A percentile compares a stretch with the other conserved stretches of the same genome.
Evolutionary conservation across 257 asterid species (phyloP).

Genomic region (Craterostigma plantagineum): DNA sequence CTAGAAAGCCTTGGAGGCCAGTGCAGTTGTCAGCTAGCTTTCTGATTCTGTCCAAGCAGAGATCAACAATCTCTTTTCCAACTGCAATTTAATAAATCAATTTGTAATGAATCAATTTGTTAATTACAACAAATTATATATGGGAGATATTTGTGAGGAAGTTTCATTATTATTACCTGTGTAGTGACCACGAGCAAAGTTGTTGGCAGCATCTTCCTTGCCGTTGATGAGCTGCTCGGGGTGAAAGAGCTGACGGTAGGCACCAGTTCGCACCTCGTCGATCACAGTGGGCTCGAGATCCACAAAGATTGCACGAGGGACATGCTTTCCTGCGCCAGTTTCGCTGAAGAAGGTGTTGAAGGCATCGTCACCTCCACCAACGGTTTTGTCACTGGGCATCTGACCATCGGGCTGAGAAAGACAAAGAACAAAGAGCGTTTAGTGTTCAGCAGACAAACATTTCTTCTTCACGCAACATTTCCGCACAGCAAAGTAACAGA

Average conservation of each 20-base stretch:
- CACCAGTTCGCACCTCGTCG: slow-evolving; percentile 26
- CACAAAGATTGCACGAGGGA: slow-evolving; percentile 28
- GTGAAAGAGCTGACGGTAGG: slow-evolving; percentile 1
- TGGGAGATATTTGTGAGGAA: too few relatives aligned
- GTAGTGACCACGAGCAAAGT: slow-evolving; percentile 31
- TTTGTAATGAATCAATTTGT: too few relatives aligned
- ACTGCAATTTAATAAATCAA: too few relatives aligned
- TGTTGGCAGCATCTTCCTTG: slow-evolving; percentile 33
- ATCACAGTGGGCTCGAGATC: slow-evolving; percentile 32
- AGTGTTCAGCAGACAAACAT: too few relatives aligned
- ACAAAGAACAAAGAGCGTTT: too few relatives aligned
- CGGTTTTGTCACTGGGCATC: slow-evolving; percentile 26
- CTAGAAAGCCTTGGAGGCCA: too few relatives aligned
- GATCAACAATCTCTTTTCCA: slow-evolving; percentile 33
- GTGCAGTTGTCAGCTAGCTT: too few relatives aligned
- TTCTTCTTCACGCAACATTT: too few relatives aligned
- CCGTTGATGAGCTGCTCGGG: slow-evolving; percentile 33
- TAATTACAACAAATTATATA: too few relatives aligned
- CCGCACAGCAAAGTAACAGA: too few relatives aligned
- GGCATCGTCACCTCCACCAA: slow-evolving; percentile 32
- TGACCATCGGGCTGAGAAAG: slow-evolving; percentile 25
- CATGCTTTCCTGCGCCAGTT: slow-evolving; percentile 32
- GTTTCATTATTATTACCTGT: too few relatives aligned
- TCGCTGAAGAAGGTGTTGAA: slow-evolving; percentile 33
- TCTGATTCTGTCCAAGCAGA: slow-evolving; percentile 28